Percentiles rank a stretch among this genome's conserved stretches.
Evolutionary conservation across 2,329 filamentous ascomycete genomes (phyloP).

Genomic region (Cladophialophora bantiana): DNA sequence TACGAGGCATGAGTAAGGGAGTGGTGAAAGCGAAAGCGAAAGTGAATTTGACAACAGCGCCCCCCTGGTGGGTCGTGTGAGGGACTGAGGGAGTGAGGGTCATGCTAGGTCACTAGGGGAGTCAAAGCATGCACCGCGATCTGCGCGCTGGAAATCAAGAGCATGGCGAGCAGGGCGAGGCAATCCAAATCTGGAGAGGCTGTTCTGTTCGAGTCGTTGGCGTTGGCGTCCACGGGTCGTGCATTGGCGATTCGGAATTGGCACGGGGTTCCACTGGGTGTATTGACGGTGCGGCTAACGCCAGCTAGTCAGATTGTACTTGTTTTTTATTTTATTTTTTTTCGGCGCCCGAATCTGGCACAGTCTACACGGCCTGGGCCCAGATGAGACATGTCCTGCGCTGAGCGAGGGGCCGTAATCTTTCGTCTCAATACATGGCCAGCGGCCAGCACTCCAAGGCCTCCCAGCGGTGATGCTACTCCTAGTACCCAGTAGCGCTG

Average conservation of each 20-base stretch:
- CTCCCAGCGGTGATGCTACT: background rate
- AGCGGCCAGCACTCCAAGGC: slow-evolving; percentile 4
- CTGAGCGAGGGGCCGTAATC: slow-evolving; percentile 25
- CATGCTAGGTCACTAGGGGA: slow-evolving; percentile 15
- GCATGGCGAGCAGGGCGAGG: slow-evolving; percentile 30
- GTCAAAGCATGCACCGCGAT: slow-evolving; percentile 38
- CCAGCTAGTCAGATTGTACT: slow-evolving; percentile 15
- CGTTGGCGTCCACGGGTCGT: slow-evolving; percentile 25
- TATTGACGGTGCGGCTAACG: slow-evolving; percentile 25
- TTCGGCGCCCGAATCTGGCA: slow-evolving; percentile 40
- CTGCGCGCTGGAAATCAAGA: slow-evolving; percentile 40
- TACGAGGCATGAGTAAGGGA: slow-evolving; percentile 23
- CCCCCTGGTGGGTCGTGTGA: slow-evolving; percentile 34
- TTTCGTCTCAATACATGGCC: slow-evolving; percentile 28
- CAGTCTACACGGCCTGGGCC: slow-evolving; percentile 29
- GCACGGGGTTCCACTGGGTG: slow-evolving; percentile 29
- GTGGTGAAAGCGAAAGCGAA: slow-evolving; percentile 31
- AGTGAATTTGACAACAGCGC: slow-evolving; percentile 30
- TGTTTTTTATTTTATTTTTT: slow-evolving; percentile 30
- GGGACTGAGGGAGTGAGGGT: slow-evolving; percentile 7
- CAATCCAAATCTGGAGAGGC: slow-evolving; percentile 40
- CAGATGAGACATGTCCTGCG: slow-evolving; percentile 28
- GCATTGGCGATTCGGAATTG: slow-evolving; percentile 25
- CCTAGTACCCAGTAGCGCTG: background rate
- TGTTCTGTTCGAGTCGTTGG: slow-evolving; percentile 33